phyloP scores from a whole-genome alignment of 805 yeast genomes.

The Barnettozyma siamensis region DNA sequence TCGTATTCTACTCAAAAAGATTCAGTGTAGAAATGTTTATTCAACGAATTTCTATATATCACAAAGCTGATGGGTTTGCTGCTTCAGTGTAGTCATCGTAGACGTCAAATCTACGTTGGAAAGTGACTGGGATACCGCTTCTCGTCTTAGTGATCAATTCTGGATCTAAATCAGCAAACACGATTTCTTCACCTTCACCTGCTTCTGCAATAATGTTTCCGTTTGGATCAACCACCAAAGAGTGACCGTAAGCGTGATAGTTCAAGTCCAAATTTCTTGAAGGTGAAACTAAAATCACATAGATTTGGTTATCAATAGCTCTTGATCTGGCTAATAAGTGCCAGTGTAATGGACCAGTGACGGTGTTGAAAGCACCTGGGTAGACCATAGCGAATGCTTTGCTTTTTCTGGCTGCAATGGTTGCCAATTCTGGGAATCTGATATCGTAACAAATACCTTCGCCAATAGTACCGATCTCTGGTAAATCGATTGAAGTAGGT shows the following conservation, averaged over 20 bases:
- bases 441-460: conserved; percentile 82
- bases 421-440: conserved; percentile 76
- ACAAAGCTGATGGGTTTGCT: conserved; percentile 14
- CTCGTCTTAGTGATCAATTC: conserved; percentile 52
- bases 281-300: conserved; percentile 80
- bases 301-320: conserved; percentile 72
- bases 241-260: conserved; percentile 67
- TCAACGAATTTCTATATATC: too few species aligned
- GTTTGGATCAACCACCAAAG: conserved; percentile 58
- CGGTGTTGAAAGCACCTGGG: conserved; percentile 85
- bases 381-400: conserved; percentile 75
- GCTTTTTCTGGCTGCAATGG: conserved; percentile 55
- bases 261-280: conserved; percentile 61
- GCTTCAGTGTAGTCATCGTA: conserved; percentile 23
- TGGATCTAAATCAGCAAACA: conserved; percentile 70
- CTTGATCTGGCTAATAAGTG: conserved; percentile 67
- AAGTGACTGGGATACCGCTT: conserved; percentile 59
- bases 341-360: conserved; percentile 86
- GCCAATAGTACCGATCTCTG: conserved; percentile 55
- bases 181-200: conserved; percentile 70
- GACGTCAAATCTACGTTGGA: conserved; percentile 70
- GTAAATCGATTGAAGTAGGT: conserved; percentile 53
- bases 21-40: too few species aligned
- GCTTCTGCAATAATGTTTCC: conserved; percentile 70
- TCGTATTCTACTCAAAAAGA: too few species aligned